Conservation (phyloP, 345 rosid genomes). For the Syzygium oleosum region DNA sequence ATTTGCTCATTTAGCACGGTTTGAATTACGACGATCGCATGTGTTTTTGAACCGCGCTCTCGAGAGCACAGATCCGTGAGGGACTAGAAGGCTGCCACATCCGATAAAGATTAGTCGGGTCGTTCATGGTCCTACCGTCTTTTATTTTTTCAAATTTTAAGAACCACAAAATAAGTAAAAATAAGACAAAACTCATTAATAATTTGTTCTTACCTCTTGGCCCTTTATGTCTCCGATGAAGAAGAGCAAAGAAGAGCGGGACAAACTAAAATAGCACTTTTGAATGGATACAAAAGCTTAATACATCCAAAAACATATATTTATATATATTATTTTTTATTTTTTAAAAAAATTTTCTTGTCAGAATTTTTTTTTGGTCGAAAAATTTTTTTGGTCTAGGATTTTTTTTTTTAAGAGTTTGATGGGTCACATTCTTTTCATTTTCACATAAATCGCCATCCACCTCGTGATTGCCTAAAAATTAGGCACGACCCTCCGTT, state of each 20-base stretch:
- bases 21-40: too few relatives aligned
- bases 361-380: neutral
- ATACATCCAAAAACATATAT: neutral
- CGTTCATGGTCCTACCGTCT: neutral
- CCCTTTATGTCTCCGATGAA: neutral
- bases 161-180: neutral
- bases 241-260: neutral
- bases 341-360: too few relatives aligned
- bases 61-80: too few relatives aligned
- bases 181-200: neutral
- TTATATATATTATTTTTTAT: neutral
- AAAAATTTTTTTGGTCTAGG: too few relatives aligned
- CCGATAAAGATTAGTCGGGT: neutral
- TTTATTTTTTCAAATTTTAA: neutral
- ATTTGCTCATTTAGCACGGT: too few relatives aligned
- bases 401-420: neutral
- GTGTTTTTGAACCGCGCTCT: too few relatives aligned
- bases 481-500: neutral
- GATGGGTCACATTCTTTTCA: neutral
- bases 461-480: neutral
- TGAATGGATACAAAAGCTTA: neutral
- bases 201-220: neutral
- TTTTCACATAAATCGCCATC: neutral
- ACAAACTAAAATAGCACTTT: neutral
- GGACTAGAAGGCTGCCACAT: neutral